A percentile compares a stretch with the other conserved stretches of the same genome.
These are phyloP conservation scores for Galerina sulciceps DNA, from an alignment of 768 basidiomycete species.

Conservation along the genomic window DNA sequence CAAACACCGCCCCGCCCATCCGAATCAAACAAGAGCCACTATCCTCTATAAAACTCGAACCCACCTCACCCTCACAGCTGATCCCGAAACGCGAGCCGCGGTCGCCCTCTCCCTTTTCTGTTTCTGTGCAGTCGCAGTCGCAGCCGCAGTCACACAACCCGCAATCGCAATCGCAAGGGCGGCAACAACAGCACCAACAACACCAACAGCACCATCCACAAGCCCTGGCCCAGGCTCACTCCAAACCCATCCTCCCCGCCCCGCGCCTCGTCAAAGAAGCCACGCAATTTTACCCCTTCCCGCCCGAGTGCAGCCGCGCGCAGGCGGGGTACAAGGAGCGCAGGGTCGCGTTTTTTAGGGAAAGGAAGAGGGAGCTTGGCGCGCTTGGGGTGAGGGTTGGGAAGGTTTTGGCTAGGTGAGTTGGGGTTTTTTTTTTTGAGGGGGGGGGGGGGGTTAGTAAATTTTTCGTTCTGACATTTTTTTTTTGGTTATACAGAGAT, in stretches of 20 bases:
- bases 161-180: too few relatives aligned
- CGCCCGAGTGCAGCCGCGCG: constrained; percentile 26
- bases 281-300: constrained; percentile 30
- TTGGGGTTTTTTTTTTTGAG: not conserved
- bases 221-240: too few relatives aligned
- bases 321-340: constrained; percentile 20
- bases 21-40: too few relatives aligned
- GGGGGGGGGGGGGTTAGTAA: too few relatives aligned
- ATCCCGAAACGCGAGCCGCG: constrained; percentile 1
- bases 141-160: too few relatives aligned
- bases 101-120: not conserved
- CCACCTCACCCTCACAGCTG: not conserved
- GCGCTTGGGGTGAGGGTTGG: constrained; percentile 24
- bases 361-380: constrained; percentile 23
- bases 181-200: too few relatives aligned
- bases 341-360: constrained; percentile 21
- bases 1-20: too few relatives aligned
- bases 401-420: constrained; percentile 26
- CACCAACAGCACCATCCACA: too few relatives aligned
- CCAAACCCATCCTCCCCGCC: too few relatives aligned
- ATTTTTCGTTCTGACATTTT: not conserved
- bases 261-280: constrained; percentile 28
- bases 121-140: too few relatives aligned
- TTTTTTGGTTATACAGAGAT: constrained; percentile 22
- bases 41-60: not conserved